Evolutionary conservation across 371 early-diverging fungal species (phyloP), one percentile per base, ranked within the genome.

Genomic region (Furculomyces boomerangus): DNA sequence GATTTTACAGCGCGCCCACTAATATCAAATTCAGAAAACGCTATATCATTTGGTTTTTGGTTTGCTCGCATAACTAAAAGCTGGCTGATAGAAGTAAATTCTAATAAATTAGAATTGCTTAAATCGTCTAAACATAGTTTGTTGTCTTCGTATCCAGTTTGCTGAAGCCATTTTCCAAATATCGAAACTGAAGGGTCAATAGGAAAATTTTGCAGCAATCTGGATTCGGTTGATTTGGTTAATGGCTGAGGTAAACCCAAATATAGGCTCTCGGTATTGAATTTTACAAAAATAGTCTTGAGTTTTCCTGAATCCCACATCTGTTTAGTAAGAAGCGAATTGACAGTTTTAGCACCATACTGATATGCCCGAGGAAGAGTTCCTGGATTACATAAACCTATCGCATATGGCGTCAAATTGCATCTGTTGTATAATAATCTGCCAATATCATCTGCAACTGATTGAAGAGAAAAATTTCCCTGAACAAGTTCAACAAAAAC

Each of bases 21-120:
- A 48, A 57, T 60, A 50, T 87, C 81, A 13, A 87, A 63, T 1
- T 66, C 57, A 1, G 74, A 71, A 61, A 74, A 84, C 0, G 83
- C 88, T 0, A 66, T 60, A 41, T 83, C 83, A 27, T 84, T 81
- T 7, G 83, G 80, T 29, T 68, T 63, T 7, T 76, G 61, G 0
- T 73, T 63, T 0, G 83, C 71, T 13, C 88, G 77, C 83, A 83
- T 84, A 0, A 73, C 61, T 40, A 87, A 66, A 0, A 87, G 62
- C 52, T 84, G 83, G 0, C 79, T 65, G 37, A 86, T 70, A 13
- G 25, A 28, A n/a, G 25, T 49, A 30, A 27, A 49, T 2, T 28
- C 18, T 13, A 49, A 16, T 30, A 49, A 5, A 27, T 49, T 20
- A 45, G 10, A 7, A 7, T n/a, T 7, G 13, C 13, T 45, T 45